These are phyloP conservation scores for Nakaseomyces kungkrabaensis DNA, from an alignment of 1,139 yeast species.

Conservation along the genomic window DNA sequence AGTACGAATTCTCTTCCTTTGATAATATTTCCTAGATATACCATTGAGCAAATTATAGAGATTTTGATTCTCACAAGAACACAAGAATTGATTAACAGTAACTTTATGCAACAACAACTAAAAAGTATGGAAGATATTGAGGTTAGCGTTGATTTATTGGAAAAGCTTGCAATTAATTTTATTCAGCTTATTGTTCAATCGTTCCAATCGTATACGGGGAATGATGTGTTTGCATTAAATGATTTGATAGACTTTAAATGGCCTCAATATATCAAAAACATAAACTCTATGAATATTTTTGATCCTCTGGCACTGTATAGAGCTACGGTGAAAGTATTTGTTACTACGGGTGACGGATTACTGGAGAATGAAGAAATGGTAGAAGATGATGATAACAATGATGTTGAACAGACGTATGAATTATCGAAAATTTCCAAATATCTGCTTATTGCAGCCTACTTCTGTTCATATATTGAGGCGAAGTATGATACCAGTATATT, in stretches of 20 bases:
- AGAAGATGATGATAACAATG: conserved; percentile 10
- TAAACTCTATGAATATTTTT: conserved; percentile 15
- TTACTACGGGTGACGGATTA: conserved; percentile 21
- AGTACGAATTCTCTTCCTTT: conserved; percentile 22
- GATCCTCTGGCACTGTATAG: conserved; percentile 24
- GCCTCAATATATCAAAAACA: conserved; percentile 16
- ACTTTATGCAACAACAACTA: conserved; percentile 7
- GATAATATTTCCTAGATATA: conserved; percentile 26
- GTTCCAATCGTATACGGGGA: conserved; percentile 28
- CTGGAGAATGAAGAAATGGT: conserved; percentile 8
- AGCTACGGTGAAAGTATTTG: conserved; percentile 16
- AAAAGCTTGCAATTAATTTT: conserved; percentile 17
- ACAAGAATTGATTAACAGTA: conserved; percentile 11
- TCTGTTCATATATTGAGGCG: conserved; percentile 61
- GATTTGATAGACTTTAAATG: conserved; percentile 28
- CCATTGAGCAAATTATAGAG: conserved; percentile 15
- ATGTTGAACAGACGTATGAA: conserved; percentile 20
- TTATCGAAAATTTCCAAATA: conserved; percentile 52
- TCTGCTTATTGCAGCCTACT: conserved; percentile 57
- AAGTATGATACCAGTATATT: conserved; percentile 52
- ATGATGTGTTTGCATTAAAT: conserved; percentile 19
- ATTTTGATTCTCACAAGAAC: conserved; percentile 16
- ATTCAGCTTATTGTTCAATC: conserved; percentile 25
- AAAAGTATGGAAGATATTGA: conserved; percentile 9
- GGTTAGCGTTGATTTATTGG: conserved; percentile 10